Base-by-base conservation (phyloP, 2,329 filamentous ascomycete genomes). In the Calonectria naviculata region DNA sequence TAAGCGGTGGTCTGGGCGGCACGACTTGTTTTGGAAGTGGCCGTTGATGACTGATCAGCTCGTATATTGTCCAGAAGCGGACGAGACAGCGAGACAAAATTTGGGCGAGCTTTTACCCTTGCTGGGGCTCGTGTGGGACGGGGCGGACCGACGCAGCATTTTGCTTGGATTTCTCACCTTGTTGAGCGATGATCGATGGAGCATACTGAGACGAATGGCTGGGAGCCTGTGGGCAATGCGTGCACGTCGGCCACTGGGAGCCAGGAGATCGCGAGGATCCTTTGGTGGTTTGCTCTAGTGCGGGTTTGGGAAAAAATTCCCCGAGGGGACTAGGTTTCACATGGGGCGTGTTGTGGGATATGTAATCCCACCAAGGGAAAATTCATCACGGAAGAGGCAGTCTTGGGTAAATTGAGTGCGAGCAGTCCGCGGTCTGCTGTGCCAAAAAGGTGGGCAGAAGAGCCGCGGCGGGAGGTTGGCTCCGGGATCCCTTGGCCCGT, bases 311-410 rank as follows among this genome's bases (percentile, higher is more conserved):
- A 34, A 56, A 28, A 36, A 58, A 38, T 38, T 58, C 34, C 52
- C 52, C 34, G 52, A 58, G 52, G 31, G n/a, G 34, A 58, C 52
- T 58, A 38, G 52, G 52, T 58, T 58, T 58, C 52, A 58, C 31
- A 58, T 58, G 52, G 52, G 29, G 52, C 5, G 52, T 19, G 52
- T 21, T 58, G 21, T 58, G 52, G 52, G 52, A 54, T 38, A 26
- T 58, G 36, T 24, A 58, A 58, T 58, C 52, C 52, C 52, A 38
- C 52, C 52, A 58, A 58, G 52, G 52, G 52, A 58, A 58, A 36
- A 38, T 58, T 38, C 21, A 36, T 13, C 34, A 38, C 52, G 34
- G 21, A 38, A 38, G 52, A 58, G 34, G 52, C 13, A 58, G 52
- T 15, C 52, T 36, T 36, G 52, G 52, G 29, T 56, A 58, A 58